Evolutionary conservation across 306 rosid species (phyloP).

Genomic region (Geum urbanum): DNA sequence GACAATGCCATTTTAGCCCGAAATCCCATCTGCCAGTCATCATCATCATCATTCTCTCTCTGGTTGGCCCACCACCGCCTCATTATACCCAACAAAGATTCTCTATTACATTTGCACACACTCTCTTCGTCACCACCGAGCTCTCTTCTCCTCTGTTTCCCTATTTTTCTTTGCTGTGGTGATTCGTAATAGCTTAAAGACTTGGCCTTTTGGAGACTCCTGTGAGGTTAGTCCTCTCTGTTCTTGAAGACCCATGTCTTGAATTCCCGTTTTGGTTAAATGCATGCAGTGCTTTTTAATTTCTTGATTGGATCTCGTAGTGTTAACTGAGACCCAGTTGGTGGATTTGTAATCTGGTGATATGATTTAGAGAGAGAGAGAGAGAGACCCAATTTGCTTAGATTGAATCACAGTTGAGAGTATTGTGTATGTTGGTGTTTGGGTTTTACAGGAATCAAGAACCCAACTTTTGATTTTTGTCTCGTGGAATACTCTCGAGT

Average conservation of each 20-base stretch:
- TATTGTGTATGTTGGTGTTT: background rate
- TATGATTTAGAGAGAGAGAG: too few species aligned
- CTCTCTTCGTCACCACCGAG: background rate
- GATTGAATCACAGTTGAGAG: background rate
- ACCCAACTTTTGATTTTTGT: background rate
- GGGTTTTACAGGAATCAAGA: background rate
- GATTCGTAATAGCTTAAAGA: background rate
- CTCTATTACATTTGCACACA: constrained; percentile 5
- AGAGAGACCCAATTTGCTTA: too few species aligned
- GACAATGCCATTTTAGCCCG: background rate
- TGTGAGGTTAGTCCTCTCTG: constrained; percentile 14
- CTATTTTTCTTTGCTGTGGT: background rate
- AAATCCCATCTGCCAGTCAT: constrained; percentile 12
- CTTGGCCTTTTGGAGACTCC: background rate
- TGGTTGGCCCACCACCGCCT: constrained; percentile 20
- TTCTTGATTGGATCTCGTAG: constrained; percentile 17
- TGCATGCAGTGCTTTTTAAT: constrained; percentile 5
- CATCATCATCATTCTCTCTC: background rate
- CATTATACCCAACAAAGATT: constrained; percentile 7
- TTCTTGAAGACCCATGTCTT: background rate
- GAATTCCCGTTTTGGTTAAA: background rate
- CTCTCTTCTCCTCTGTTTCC: background rate
- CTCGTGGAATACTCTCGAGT: background rate
- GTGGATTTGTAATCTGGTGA: too few species aligned
- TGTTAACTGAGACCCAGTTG: too few species aligned